Evolutionary conservation across 768 basidiomycete genomes (phyloP).

Genomic region (Dioszegia crocea): DNA sequence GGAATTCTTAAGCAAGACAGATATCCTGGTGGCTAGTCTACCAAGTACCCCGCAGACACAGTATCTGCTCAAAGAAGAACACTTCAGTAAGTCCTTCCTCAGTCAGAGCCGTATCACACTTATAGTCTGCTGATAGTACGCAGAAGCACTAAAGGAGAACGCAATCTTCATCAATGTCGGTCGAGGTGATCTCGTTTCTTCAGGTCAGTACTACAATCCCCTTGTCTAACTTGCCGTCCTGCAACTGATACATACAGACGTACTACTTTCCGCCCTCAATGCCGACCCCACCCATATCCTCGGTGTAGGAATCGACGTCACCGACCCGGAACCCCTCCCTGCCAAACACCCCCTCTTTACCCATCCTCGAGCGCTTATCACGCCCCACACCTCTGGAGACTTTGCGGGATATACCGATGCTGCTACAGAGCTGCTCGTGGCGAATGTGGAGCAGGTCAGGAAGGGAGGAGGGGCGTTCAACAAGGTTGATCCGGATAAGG

Average conservation of each 20-base stretch:
- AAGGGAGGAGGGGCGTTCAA: constrained; percentile 37
- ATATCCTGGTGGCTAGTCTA: constrained; percentile 47
- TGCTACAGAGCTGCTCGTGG: constrained; percentile 44
- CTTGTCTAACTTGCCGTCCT: not conserved
- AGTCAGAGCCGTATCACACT: not conserved
- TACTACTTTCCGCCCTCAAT: constrained; percentile 26
- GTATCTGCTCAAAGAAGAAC: constrained; percentile 30
- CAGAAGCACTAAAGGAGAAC: constrained; percentile 38
- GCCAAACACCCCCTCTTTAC: constrained; percentile 45
- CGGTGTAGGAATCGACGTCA: constrained; percentile 48
- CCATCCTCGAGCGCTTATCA: constrained; percentile 48
- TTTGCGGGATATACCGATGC: constrained; percentile 44
- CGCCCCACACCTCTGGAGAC: constrained; percentile 49
- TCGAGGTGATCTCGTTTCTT: constrained; percentile 47
- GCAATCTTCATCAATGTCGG: constrained; percentile 51
- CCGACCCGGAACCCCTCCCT: constrained; percentile 51
- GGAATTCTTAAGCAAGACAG: constrained; percentile 38
- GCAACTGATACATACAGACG: constrained; percentile 19
- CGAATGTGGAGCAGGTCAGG: constrained; percentile 38
- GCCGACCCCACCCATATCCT: constrained; percentile 12
- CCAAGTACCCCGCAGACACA: constrained; percentile 42
- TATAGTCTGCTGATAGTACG: not conserved
- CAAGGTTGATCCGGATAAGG: constrained; percentile 40
- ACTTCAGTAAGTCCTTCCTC: constrained; percentile 36
- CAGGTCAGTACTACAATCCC: constrained; percentile 25